These are phyloP conservation scores for Athelia psychrophila DNA, from an alignment of 1,284 basidiomycete genomes.

Conservation along the genomic window DNA sequence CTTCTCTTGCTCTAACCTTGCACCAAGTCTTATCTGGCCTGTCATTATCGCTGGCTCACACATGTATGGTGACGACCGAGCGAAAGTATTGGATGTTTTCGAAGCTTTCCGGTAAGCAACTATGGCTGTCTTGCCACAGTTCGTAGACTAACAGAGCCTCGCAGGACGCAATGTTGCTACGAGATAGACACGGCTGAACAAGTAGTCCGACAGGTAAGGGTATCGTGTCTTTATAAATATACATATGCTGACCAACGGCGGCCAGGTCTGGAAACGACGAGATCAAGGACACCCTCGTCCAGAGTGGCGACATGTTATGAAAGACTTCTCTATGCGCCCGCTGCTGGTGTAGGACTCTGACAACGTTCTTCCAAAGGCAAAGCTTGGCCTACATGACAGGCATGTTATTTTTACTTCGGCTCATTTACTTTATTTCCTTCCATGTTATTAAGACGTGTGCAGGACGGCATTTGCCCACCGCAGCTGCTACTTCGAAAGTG, in stretches of 20 bases:
- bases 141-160: conserved; percentile 3
- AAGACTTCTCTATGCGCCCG: conserved; percentile 31
- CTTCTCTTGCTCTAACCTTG: conserved; percentile 8
- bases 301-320: conserved; percentile 39
- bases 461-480: no score
- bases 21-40: conserved; percentile 38
- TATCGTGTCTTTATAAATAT: conserved; percentile 2
- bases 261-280: conserved; percentile 37
- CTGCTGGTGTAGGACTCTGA: conserved; percentile 26
- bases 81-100: conserved; percentile 38
- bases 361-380: no score
- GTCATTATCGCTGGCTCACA: conserved; percentile 44
- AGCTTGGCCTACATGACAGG: no score
- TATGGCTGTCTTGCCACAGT: conserved; percentile 3
- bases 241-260: conserved; percentile 1
- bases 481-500: no score
- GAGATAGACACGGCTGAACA: conserved; percentile 48
- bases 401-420: no score
- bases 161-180: conserved; percentile 34
- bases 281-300: conserved; percentile 30
- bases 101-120: conserved; percentile 39
- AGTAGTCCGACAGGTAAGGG: conserved; percentile 41
- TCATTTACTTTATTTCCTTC: no score
- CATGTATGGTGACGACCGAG: conserved; percentile 29
- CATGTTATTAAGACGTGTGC: no score